These are phyloP conservation scores for Serpula lacrymans DNA, from an alignment of 768 basidiomycete genomes.

Conservation along the genomic window DNA sequence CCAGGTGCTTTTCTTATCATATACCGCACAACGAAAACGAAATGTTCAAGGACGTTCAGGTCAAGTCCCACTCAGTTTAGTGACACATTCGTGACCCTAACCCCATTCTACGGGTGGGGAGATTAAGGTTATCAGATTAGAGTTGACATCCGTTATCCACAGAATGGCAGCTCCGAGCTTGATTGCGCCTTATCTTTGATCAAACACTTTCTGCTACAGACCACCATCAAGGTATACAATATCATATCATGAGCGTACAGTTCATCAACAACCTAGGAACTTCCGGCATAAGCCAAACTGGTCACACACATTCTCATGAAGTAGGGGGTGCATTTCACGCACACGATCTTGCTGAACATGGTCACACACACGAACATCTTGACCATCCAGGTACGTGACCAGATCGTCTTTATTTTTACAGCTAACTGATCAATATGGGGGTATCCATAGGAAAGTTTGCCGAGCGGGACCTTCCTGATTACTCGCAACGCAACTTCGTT, in stretches of 20 bases:
- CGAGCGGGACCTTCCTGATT: constrained; percentile 92
- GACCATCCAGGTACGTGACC: constrained; percentile 72
- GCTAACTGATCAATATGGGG: not conserved
- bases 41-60: too few species aligned
- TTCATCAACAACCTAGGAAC: constrained; percentile 70
- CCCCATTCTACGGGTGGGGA: too few species aligned
- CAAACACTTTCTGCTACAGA: too few species aligned
- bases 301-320: constrained; percentile 52
- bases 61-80: too few species aligned
- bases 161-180: too few species aligned
- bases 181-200: too few species aligned
- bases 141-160: too few species aligned
- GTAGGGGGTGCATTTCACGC: constrained; percentile 33
- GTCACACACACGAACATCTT: constrained; percentile 92
- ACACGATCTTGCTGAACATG: constrained; percentile 76
- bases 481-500: constrained; percentile 74
- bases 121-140: too few species aligned
- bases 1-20: constrained; percentile 38
- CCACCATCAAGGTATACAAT: too few species aligned
- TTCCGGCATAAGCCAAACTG: constrained; percentile 23
- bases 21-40: too few species aligned
- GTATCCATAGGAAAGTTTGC: constrained; percentile 72
- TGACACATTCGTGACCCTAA: too few species aligned
- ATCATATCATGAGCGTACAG: constrained; percentile 53
- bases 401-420: not conserved